Conservation (phyloP, 202 grass and related monocot species). For the Zizania palustris region DNA sequence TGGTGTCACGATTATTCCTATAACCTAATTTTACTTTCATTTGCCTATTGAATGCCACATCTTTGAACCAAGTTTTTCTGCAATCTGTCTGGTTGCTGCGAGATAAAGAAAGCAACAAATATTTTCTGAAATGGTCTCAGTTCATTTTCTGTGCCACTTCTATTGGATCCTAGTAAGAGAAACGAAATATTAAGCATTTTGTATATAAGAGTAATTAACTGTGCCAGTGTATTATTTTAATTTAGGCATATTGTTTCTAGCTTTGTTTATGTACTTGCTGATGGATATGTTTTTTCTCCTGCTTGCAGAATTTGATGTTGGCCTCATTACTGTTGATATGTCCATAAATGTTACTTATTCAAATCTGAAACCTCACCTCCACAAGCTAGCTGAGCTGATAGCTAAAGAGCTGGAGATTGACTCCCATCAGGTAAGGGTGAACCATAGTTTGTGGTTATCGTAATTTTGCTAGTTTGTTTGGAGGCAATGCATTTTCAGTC, state of each 20-base stretch:
- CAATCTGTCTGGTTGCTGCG: background rate
- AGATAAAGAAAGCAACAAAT: constrained; percentile 10
- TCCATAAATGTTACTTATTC: constrained; percentile 86
- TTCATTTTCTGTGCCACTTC: background rate
- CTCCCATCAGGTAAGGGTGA: constrained; percentile 64
- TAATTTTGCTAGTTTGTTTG: constrained; percentile 32
- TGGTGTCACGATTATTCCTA: constrained; percentile 1
- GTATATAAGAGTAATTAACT: constrained; percentile 2
- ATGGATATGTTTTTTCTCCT: constrained; percentile 35
- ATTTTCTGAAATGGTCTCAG: background rate
- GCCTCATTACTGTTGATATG: constrained; percentile 87
- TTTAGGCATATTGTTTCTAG: background rate
- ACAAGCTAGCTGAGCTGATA: constrained; percentile 73
- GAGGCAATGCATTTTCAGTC: background rate
- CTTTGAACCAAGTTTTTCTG: background rate
- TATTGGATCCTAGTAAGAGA: background rate
- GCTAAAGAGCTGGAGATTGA: constrained; percentile 88
- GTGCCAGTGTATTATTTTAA: background rate
- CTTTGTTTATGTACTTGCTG: background rate
- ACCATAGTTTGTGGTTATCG: constrained; percentile 20
- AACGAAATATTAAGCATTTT: constrained; percentile 3
- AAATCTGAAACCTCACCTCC: constrained; percentile 72
- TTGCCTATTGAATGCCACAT: background rate
- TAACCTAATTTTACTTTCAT: background rate
- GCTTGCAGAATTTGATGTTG: constrained; percentile 77